These are phyloP conservation scores for Dichotomocladium elegans DNA, from an alignment of 371 early-diverging fungal species.

Conservation along the genomic window DNA sequence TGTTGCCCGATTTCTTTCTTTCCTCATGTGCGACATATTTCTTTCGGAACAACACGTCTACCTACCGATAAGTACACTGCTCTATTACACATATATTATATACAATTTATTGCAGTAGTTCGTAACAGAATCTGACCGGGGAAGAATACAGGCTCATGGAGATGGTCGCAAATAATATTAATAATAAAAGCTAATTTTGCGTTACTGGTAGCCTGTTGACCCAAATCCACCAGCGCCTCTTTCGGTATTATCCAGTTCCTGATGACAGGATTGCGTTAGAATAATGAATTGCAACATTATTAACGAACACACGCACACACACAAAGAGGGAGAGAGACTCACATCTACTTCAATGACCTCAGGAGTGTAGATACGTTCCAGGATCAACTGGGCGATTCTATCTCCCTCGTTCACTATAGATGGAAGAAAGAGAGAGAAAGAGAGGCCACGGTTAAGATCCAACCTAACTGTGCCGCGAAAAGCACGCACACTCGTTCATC, in stretches of 20 bases:
- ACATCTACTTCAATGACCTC: constrained; percentile 76
- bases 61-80: too few species aligned
- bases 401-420: constrained; percentile 85
- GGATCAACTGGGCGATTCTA: constrained; percentile 95
- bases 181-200: too few species aligned
- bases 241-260: constrained; percentile 70
- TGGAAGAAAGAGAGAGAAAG: not conserved
- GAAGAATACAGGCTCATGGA: too few species aligned
- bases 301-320: not conserved
- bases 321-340: constrained; percentile 8
- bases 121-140: too few species aligned
- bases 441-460: not conserved
- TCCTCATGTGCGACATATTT: too few species aligned
- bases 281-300: too few species aligned
- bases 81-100: too few species aligned
- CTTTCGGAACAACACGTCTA: too few species aligned
- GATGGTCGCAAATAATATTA: too few species aligned
- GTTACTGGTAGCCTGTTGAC: constrained; percentile 77
- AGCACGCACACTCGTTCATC: constrained; percentile 59
- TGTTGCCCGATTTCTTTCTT: too few species aligned
- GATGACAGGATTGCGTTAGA: not conserved
- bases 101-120: too few species aligned
- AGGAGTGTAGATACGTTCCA: constrained; percentile 84
- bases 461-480: constrained; percentile 44
- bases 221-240: constrained; percentile 94